Evolutionary conservation across 2,329 filamentous ascomycete genomes (phyloP), one percentile per base, ranked within the genome.

Genomic region (Parafenestella ontariensis): DNA sequence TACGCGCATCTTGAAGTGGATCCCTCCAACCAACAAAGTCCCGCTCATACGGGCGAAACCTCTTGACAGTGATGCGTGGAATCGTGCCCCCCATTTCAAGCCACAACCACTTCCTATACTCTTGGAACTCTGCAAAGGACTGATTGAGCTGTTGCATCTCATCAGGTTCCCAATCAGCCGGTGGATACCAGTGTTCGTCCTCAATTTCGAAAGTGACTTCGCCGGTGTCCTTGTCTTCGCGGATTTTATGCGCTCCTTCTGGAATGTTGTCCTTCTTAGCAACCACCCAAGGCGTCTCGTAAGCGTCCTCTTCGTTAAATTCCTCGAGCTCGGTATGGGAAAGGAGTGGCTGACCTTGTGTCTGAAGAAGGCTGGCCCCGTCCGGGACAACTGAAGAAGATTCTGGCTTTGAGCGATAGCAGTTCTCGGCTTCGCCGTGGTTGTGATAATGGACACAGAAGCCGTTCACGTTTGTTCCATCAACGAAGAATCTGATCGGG

Each of bases 361-460:
- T 26, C 9, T 5, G 24, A 26, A 26, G 11, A 26, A 26, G 18
- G n/a, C 28, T 17, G 8, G 17, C 9, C n/a, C 13, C 20, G 11
- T 44, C 41, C 11, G 21, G 26, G 17, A 28, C 20, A 17, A 44
- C 24, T 20, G 15, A 17, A 10, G 36, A 18, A n/a, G 47, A 46
- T 9, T 34, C 39, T 13, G 41, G 33, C n/a, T 9, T 40, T 10
- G 23, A 33, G 15, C 13, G 31, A 28, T 46, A 46, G 17, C 52
- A 54, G 24, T 26, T 5, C 24, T 41, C 36, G 18, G 13, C 15
- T 26, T 31, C 10, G 20, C 18, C 43, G 17, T 52, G 49, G 8
- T 43, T 45, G 53, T 55, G 52, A 29, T 51, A 55, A 20, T 26
- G 10, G n/a, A 20, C 34, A 17, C 52, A 55, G 42, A 51, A 46